Base-by-base conservation (phyloP, 1,284 basidiomycete genomes). In the Leccinum griseonigrum region DNA sequence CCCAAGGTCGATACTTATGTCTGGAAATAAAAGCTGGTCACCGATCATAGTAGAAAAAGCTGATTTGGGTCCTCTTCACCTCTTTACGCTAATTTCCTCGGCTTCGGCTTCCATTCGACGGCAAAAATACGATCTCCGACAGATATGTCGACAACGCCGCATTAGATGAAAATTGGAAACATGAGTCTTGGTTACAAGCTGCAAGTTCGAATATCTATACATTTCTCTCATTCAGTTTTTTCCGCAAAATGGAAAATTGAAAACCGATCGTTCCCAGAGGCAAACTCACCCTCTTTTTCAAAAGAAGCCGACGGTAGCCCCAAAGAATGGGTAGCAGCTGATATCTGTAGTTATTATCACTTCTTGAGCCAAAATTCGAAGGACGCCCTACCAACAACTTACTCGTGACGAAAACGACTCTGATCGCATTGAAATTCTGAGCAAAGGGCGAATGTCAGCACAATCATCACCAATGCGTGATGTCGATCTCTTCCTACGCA, bases 1-100 rank as follows among this genome's bases (percentile, higher is more conserved):
- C 56, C 52, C 46, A 53, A 16, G 31, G 32, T 40, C 57, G 65
- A 57, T n/a, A 63, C n/a, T 56, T 31, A 29, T 40, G 43, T 54
- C 28, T n/a, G 29, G 9, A 53, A 51, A 32, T 54, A 31, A 50
- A 43, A 8, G 36, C 14, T 32, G 28, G 38, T 52, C 31, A 16
- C 38, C 16, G 38, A n/a, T 43, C 16, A 22, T 9, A 13, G 16
- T 28, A 43, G 32, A 22, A 28, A 32, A 10, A 13, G 31, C 40
- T 53, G n/a, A 59, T 48, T 26, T 5, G 16, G 32, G 7, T 43
- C 31, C 32, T 32, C 40, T 43, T 60, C 31, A 29, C 22, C 34
- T n/a, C 51, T 36, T 34, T 32, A 31, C 51, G 18, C 7, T 31
- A 29, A 53, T 29, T 28, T 22, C 16, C 50, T 43, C 40, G 40